Evolutionary conservation across 2,329 filamentous ascomycete species (phyloP).

Genomic region (Diaporthe velutina): DNA sequence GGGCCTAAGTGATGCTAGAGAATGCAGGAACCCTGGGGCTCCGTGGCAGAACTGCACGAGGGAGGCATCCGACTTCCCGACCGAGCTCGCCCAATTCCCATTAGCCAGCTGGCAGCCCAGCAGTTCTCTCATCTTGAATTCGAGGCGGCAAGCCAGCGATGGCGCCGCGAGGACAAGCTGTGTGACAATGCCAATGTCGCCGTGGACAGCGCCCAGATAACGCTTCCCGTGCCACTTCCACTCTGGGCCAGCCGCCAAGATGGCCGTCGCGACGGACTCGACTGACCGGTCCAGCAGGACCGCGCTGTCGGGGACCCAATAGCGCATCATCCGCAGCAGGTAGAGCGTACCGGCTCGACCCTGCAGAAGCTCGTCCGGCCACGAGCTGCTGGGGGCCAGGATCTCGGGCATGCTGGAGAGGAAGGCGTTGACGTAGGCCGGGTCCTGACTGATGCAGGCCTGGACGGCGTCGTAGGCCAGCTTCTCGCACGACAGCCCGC

Average conservation of each 20-base stretch:
- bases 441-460: slow-evolving; percentile 57
- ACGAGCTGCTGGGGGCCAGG: slow-evolving; percentile 52
- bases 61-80: slow-evolving; percentile 36
- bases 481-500: slow-evolving; percentile 64
- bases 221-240: slow-evolving; percentile 75
- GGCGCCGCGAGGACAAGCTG: slow-evolving; percentile 74
- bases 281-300: slow-evolving; percentile 66
- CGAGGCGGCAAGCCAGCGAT: slow-evolving; percentile 64
- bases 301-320: slow-evolving; percentile 64
- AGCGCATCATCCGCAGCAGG: slow-evolving; percentile 72
- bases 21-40: slow-evolving; percentile 68
- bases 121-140: slow-evolving; percentile 65
- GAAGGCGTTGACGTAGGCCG: slow-evolving; percentile 53
- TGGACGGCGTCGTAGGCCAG: slow-evolving; percentile 60
- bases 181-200: slow-evolving; percentile 77
- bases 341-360: slow-evolving; percentile 78
- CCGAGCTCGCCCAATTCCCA: slow-evolving; percentile 47
- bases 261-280: slow-evolving; percentile 68
- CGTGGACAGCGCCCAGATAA: slow-evolving; percentile 77
- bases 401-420: slow-evolving; percentile 55
- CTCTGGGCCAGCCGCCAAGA: slow-evolving; percentile 62
- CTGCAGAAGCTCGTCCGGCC: slow-evolving; percentile 73
- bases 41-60: slow-evolving; percentile 74
- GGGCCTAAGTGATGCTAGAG: slow-evolving; percentile 62
- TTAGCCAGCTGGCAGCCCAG: slow-evolving; percentile 68